These are phyloP conservation scores for Candida sakaeoensis DNA, from an alignment of 805 yeast genomes.

Conservation along the genomic window DNA sequence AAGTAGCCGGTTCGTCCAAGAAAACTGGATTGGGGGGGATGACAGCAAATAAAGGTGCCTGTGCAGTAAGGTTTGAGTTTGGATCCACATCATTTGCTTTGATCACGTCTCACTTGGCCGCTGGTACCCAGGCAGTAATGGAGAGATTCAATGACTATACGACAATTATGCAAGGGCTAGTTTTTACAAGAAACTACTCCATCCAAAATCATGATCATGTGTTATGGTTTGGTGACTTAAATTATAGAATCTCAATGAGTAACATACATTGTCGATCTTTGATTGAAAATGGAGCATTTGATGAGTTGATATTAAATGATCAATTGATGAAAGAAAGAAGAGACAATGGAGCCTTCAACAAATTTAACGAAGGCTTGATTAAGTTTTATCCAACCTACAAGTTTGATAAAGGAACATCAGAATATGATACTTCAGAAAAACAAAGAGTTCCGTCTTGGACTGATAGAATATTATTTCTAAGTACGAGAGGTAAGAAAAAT, in stretches of 20 bases:
- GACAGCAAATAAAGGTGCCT: slow-evolving; percentile 96
- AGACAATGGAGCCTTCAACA: slow-evolving; percentile 73
- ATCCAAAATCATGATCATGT: slow-evolving; percentile 78
- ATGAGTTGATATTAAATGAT: slow-evolving; percentile 61
- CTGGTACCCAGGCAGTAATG: slow-evolving; percentile 76
- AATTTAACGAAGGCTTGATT: slow-evolving; percentile 77
- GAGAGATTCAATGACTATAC: slow-evolving; percentile 86
- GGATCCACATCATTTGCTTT: slow-evolving; percentile 80
- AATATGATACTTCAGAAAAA: slow-evolving; percentile 87
- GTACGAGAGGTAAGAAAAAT: slow-evolving; percentile 27
- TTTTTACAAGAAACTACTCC: slow-evolving; percentile 69
- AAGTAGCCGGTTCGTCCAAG: slow-evolving; percentile 91
- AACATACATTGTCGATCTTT: slow-evolving; percentile 63
- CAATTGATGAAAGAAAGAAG: slow-evolving; percentile 74
- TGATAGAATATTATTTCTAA: slow-evolving; percentile 74
- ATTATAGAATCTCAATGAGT: slow-evolving; percentile 71
- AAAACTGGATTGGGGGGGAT: slow-evolving; percentile 97
- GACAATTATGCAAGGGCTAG: slow-evolving; percentile 68
- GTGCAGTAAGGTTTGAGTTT: slow-evolving; percentile 82
- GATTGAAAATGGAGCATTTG: slow-evolving; percentile 46
- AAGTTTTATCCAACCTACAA: slow-evolving; percentile 90
- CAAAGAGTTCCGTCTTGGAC: slow-evolving; percentile 97
- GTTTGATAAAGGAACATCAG: slow-evolving; percentile 79
- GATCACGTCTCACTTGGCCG: slow-evolving; percentile 90
- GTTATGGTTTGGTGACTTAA: slow-evolving; percentile 92